These are phyloP conservation scores for Dactylellina cionopaga DNA, from an alignment of 2,329 filamentous ascomycete genomes.

Conservation along the genomic window DNA sequence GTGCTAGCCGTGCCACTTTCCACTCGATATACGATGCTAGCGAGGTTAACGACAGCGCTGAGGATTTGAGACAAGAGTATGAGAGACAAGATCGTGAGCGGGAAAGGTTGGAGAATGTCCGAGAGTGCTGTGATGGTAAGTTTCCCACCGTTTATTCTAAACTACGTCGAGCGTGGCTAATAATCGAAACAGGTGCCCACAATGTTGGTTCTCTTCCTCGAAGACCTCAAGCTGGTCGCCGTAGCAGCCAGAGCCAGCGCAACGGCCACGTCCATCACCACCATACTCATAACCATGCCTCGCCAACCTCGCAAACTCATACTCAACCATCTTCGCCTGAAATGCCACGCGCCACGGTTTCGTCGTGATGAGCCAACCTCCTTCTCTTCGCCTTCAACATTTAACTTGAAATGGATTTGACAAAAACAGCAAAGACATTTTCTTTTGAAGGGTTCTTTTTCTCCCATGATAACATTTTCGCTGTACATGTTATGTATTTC, in stretches of 20 bases:
- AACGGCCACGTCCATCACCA: constrained; percentile 9
- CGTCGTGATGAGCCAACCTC: constrained; percentile 20
- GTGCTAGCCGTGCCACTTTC: constrained; percentile 62
- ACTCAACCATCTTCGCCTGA: constrained; percentile 40
- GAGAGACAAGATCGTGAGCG: constrained; percentile 80
- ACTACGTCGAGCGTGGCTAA: constrained; percentile 47
- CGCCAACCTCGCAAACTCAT: constrained; percentile 18
- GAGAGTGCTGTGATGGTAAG: constrained; percentile 96
- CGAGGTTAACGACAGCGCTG: constrained; percentile 78
- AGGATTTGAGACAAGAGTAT: constrained; percentile 82
- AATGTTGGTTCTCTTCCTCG: constrained; percentile 72
- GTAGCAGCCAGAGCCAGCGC: constrained; percentile 64
- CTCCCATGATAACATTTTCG: constrained; percentile 20
- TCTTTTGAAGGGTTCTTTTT: constrained; percentile 12
- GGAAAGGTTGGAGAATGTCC: constrained; percentile 89
- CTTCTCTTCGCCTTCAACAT: neutral
- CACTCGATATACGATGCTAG: constrained; percentile 66
- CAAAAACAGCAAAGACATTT: constrained; percentile 23
- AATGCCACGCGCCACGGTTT: constrained; percentile 36
- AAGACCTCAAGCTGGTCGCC: constrained; percentile 50
- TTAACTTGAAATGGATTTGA: constrained; percentile 26
- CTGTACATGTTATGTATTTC: constrained; percentile 35
- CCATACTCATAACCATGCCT: constrained; percentile 25
- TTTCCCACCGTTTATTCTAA: constrained; percentile 52
- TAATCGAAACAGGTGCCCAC: constrained; percentile 71